These are phyloP conservation scores for Aspergillus pseudonomiae DNA, from an alignment of 2,329 filamentous ascomycete genomes.

Conservation along the genomic window DNA sequence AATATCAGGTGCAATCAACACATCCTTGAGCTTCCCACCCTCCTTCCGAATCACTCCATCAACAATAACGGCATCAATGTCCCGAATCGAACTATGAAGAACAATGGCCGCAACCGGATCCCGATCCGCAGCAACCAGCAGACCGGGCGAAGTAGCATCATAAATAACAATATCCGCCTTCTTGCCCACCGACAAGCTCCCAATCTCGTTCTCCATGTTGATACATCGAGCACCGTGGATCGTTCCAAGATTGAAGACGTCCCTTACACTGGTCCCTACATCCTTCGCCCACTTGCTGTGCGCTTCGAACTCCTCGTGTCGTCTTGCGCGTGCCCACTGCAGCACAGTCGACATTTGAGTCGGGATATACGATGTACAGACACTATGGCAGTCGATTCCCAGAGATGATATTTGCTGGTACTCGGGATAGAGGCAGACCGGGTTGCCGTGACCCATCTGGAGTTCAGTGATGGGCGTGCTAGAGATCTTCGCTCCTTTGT, in stretches of 20 bases:
- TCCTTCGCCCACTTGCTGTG: constrained; percentile 16
- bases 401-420: constrained; percentile 25
- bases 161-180: constrained; percentile 35
- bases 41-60: constrained; percentile 29
- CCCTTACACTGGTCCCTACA: constrained; percentile 21
- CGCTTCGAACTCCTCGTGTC: constrained; percentile 18
- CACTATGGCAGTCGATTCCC: constrained; percentile 37
- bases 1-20: constrained; percentile 15
- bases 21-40: constrained; percentile 9
- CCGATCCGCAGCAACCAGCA: constrained; percentile 31
- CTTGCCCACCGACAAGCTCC: constrained; percentile 32
- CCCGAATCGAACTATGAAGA: constrained; percentile 29
- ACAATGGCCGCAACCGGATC: constrained; percentile 34
- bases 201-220: constrained; percentile 28
- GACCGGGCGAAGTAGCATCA: constrained; percentile 26
- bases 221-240: constrained; percentile 35
- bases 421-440: constrained; percentile 27
- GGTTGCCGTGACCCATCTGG: constrained; percentile 34
- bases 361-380: constrained; percentile 30
- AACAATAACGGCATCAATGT: constrained; percentile 34
- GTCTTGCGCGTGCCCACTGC: constrained; percentile 25
- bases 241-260: constrained; percentile 33
- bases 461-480: constrained; percentile 35
- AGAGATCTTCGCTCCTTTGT: constrained; percentile 27
- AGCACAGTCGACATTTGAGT: constrained; percentile 31